Conservation (phyloP, 192 early-diverging fungal genomes). For the Linnemannia exigua region DNA sequence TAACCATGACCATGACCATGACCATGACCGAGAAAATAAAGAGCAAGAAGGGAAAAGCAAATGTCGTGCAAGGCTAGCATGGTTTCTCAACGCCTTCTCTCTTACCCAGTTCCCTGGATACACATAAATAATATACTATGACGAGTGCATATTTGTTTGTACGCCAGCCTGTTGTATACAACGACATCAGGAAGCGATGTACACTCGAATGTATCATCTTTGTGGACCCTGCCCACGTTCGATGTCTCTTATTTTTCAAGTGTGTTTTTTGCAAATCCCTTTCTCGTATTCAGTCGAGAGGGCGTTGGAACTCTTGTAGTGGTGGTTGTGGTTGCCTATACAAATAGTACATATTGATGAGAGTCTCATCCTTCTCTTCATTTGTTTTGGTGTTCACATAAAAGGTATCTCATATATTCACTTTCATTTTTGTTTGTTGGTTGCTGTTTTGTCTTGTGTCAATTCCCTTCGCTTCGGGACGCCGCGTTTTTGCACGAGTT, state of each 20-base stretch:
- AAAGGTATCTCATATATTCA: too few relatives aligned
- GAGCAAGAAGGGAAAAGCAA: not conserved
- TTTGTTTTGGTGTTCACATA: too few relatives aligned
- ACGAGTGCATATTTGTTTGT: not conserved
- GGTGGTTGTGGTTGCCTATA: not conserved
- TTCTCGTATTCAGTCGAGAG: too few relatives aligned
- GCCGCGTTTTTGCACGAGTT: not conserved
- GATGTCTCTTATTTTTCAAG: not conserved
- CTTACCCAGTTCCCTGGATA: not conserved
- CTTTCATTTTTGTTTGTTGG: too few relatives aligned
- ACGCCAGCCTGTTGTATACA: too few relatives aligned
- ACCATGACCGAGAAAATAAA: not conserved
- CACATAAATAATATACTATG: not conserved
- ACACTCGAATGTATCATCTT: not conserved
- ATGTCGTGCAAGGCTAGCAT: conserved; percentile 7
- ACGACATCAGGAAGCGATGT: not conserved
- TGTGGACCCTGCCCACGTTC: not conserved
- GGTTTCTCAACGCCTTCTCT: not conserved
- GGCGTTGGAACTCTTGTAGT: not conserved
- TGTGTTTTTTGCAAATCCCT: not conserved
- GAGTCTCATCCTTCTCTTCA: too few relatives aligned
- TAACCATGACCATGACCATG: not conserved
- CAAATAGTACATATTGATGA: not conserved
- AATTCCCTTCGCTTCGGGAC: not conserved
- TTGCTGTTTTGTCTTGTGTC: too few relatives aligned